Evolutionary conservation across 208 protist species (phyloP).

Genomic region (Trypanosoma congolense): DNA sequence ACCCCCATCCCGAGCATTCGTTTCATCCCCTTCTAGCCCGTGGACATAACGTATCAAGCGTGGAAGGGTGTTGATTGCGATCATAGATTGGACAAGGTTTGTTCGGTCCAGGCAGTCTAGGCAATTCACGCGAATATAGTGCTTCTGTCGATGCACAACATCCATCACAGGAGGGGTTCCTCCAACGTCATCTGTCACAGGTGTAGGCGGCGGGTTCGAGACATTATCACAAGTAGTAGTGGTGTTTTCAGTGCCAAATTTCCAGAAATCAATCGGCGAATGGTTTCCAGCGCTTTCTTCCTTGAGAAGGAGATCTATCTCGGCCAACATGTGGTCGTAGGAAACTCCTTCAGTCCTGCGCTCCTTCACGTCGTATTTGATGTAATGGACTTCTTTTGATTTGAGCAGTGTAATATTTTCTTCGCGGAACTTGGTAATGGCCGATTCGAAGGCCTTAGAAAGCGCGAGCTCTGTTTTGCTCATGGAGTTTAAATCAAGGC

Average conservation of each 20-base stretch:
- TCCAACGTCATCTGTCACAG: background rate
- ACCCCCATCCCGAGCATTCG: background rate
- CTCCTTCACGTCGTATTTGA: slow-evolving; percentile 57
- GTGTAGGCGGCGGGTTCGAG: background rate
- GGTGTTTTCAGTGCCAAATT: background rate
- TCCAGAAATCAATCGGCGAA: slow-evolving; percentile 15
- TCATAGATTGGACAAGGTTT: slow-evolving; percentile 65
- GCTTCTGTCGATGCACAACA: slow-evolving; percentile 7
- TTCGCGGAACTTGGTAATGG: slow-evolving; percentile 20
- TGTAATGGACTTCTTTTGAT: slow-evolving; percentile 18
- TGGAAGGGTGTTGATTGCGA: slow-evolving; percentile 35
- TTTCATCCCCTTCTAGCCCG: background rate
- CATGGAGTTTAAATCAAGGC: slow-evolving; percentile 56
- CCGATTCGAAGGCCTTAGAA: slow-evolving; percentile 45
- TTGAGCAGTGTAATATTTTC: background rate
- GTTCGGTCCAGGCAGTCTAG: slow-evolving; percentile 83
- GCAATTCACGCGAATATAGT: slow-evolving; percentile 66
- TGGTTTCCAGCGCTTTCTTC: background rate
- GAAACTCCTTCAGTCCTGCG: slow-evolving; percentile 22
- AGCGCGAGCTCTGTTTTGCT: slow-evolving; percentile 43
- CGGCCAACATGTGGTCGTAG: slow-evolving; percentile 32
- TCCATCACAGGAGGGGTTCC: background rate
- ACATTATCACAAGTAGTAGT: background rate
- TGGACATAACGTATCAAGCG: slow-evolving; percentile 48
- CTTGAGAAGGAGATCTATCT: slow-evolving; percentile 13